Percentiles rank a stretch among this genome's conserved stretches.
phyloP scores from a whole-genome alignment of 164 flowering plant genomes.

The Paratinospora sagittata region DNA sequence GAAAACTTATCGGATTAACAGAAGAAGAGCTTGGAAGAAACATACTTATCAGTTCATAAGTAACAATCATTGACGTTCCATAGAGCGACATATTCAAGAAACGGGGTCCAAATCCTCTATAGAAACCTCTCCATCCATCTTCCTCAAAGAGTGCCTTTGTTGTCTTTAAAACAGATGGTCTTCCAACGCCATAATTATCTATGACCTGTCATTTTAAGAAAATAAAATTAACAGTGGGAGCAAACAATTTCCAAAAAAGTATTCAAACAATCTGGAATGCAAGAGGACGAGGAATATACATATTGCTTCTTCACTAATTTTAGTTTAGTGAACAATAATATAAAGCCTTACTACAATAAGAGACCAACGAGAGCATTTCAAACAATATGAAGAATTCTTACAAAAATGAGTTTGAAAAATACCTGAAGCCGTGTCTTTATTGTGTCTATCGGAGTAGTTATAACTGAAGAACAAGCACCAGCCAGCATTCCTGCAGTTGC shows the following conservation, averaged over 20 bases:
- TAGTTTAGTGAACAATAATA: no score
- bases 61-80: constrained; percentile 86
- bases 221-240: not conserved
- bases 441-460: constrained; percentile 86
- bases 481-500: constrained; percentile 74
- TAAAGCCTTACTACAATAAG: not conserved
- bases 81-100: constrained; percentile 81
- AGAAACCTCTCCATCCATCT: constrained; percentile 92
- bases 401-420: no score
- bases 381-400: not conserved
- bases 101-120: constrained; percentile 89
- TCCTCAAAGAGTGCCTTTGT: constrained; percentile 49
- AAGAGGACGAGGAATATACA: no score
- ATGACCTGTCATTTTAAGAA: constrained; percentile 43
- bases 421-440: constrained; percentile 92
- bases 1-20: not conserved
- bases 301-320: no score
- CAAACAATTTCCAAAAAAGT: not conserved
- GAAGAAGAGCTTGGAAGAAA: not conserved
- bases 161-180: constrained; percentile 71
- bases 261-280: no score
- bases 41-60: constrained; percentile 81
- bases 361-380: not conserved
- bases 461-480: constrained; percentile 69
- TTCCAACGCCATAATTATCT: constrained; percentile 67